Base-by-base conservation (phyloP, 2,329 filamentous ascomycete species). In the Fusarium sterilihyphosum region DNA sequence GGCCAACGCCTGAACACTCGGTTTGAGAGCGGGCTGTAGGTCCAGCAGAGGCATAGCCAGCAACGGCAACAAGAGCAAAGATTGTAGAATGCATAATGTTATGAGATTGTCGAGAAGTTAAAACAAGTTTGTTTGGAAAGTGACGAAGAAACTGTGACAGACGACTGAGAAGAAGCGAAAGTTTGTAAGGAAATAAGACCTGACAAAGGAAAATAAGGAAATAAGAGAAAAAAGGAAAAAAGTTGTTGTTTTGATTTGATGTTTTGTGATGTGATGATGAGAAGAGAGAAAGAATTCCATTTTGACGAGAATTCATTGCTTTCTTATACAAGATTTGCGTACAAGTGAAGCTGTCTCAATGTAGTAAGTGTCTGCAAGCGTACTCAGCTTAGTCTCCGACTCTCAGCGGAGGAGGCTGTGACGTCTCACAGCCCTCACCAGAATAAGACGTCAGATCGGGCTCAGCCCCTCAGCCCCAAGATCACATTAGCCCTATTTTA, bases 191-290 rank as follows among this genome's bases (percentile, higher is more conserved):
- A 73, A 74, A 74, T 69, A 61, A 60, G 22, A 74, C 59, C 47
- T 52, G 44, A 74, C 71, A 72, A 74, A 74, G 63, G 71, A 73
- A 72, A 72, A 74, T 62, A 58, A 73, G 62, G 53, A 65, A 68
- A 69, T 8, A 50, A 44, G 56, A 58, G 24, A 40, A 52, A 62
- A 62, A 61, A 22, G 31, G 14, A 61, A 52, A 40, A 40, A 22
- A 14, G 53, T 29, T 44, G 38, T 60, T 53, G 50, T 61, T 74
- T 61, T 74, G 59, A 56, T 60, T 57, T 72, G 65, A 50, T 62
- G 60, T 59, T 74, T 65, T 74, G 37, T 56, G 50, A 38, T 73
- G 56, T 74, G 71, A 74, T 74, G 63, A 73, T 69, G 67, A 74
- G 65, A 69, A 56, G 26, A 33, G 40, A 52, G 26, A 33, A 35